Base-by-base conservation (phyloP, 441 rosid species). In the Eutrema salsugineum region DNA sequence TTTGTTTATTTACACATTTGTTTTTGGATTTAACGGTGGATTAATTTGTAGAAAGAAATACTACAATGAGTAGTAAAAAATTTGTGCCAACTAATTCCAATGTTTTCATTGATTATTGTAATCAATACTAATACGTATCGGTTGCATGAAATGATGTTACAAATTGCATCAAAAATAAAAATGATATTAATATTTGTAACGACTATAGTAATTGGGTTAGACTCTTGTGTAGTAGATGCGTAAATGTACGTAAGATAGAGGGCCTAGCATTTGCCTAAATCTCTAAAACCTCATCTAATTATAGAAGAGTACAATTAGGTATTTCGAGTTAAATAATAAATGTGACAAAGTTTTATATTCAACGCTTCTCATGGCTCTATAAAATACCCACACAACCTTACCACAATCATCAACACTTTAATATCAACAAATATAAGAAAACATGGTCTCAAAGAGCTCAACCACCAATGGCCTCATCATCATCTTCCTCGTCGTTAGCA, bases 381-480 rank as follows among this genome's bases (percentile, higher is more conserved):
- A 73, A 73, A 58, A 58, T 57, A 66, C 55, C 38, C 30, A 49
- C 56, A 16, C 5, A 58, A 35, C 32, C 46, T 58, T 40, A 66
- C 33, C 61, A 33, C 46, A 58, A 50, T 10, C 68, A 68, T 51
- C 56, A 40, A 60, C 63, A 28, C 40, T 33, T 27, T 15, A 30
- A 73, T 32, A 49, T 28, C 16, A 42, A 67, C 17, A 66, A 66
- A 49, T 42, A 27, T 36, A 17, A 30, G 8, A 5, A 11, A 67
- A 73, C 50, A 88, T 92, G 96, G 84, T 78, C 54, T 76, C 88
- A 39, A 87, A 84, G 70, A 82, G 56, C 75, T 75, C 88, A n/a
- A 72, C 85, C 17, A 71, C 85, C 22, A 50, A 84, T 43, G 85
- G 87, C 66, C 81, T 90, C 69, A 78, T 86, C 66, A 71, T 84